Conservation (phyloP, 1,284 basidiomycete species). For the Ustilago crameri region DNA sequence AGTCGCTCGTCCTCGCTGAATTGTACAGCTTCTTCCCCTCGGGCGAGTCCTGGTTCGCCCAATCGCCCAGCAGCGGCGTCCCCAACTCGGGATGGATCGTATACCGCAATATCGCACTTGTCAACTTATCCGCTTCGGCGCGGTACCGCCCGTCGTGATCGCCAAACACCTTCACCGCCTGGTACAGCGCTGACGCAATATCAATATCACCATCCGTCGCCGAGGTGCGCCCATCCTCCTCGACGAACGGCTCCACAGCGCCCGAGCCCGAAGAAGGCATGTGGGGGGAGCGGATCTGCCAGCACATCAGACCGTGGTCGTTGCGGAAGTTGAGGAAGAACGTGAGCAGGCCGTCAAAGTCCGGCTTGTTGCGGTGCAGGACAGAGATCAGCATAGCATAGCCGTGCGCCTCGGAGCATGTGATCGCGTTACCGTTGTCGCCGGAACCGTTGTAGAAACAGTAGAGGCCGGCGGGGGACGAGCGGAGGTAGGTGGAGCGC, state of each 20-base stretch:
- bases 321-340: slow-evolving; percentile 59
- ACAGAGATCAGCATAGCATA: slow-evolving; percentile 64
- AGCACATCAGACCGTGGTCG: slow-evolving; percentile 58
- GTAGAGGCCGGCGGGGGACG: slow-evolving; percentile 41
- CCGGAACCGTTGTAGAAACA: slow-evolving; percentile 60
- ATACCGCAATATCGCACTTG: slow-evolving; percentile 33
- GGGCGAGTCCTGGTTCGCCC: slow-evolving; percentile 47
- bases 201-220: slow-evolving; percentile 65
- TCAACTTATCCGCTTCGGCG: slow-evolving; percentile 42
- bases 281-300: slow-evolving; percentile 52
- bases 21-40: slow-evolving; percentile 50
- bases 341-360: slow-evolving; percentile 55
- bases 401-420: slow-evolving; percentile 63
- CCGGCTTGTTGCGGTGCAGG: slow-evolving; percentile 52
- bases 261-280: slow-evolving; percentile 12
- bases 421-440: slow-evolving; percentile 62
- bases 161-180: slow-evolving; percentile 38
- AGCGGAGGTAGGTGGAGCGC: slow-evolving; percentile 38
- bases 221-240: slow-evolving; percentile 50
- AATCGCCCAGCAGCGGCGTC: slow-evolving; percentile 61
- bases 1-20: slow-evolving; percentile 54
- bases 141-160: slow-evolving; percentile 44
- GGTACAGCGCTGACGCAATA: slow-evolving; percentile 58
- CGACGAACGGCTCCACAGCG: slow-evolving; percentile 38
- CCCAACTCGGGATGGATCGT: slow-evolving; percentile 51